phyloP scores from a whole-genome alignment of 768 basidiomycete genomes.

The Dacryopinax primogenitus region DNA sequence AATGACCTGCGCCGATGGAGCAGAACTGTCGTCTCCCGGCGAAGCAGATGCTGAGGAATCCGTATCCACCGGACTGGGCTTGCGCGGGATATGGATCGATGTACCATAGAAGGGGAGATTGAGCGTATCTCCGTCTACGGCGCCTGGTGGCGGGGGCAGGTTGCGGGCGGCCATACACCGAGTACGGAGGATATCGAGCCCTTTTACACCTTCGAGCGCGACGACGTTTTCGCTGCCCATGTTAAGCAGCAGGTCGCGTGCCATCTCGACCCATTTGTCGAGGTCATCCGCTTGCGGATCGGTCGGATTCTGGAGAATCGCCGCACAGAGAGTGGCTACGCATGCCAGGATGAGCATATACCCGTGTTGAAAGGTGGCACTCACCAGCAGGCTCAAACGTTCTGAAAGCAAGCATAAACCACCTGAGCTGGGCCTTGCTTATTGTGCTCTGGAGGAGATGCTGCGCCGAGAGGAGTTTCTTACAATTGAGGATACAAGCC shows the following conservation, averaged over 20 bases:
- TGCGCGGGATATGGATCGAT: slow-evolving; percentile 1
- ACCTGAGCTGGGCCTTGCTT: background rate
- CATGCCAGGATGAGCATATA: background rate
- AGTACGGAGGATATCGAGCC: slow-evolving; percentile 1
- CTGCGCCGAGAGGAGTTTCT: slow-evolving; percentile 5
- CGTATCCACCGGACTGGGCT: background rate
- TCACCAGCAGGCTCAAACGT: slow-evolving; percentile 2
- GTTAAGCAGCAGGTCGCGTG: slow-evolving; percentile 6
- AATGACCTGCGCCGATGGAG: background rate
- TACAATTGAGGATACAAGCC: slow-evolving; percentile 3
- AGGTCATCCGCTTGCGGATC: slow-evolving; percentile 3
- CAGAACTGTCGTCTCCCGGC: background rate
- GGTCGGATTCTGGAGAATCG: slow-evolving; percentile 2
- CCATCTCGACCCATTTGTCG: slow-evolving; percentile 8
- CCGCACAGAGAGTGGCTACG: background rate
- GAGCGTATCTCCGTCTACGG: background rate
- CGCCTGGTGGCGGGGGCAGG: background rate
- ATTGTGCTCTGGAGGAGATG: slow-evolving; percentile 3
- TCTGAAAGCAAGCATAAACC: slow-evolving; percentile 5
- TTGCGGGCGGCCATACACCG: slow-evolving; percentile 3
- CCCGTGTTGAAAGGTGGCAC: background rate
- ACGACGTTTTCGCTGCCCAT: slow-evolving; percentile 8
- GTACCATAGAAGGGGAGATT: slow-evolving; percentile 7
- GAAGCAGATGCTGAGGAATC: background rate
- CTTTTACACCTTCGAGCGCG: slow-evolving; percentile 3